Percentiles rank a stretch among this genome's conserved stretches.
These are phyloP conservation scores for Trametes punicea DNA, from an alignment of 768 basidiomycete species.

Conservation along the genomic window DNA sequence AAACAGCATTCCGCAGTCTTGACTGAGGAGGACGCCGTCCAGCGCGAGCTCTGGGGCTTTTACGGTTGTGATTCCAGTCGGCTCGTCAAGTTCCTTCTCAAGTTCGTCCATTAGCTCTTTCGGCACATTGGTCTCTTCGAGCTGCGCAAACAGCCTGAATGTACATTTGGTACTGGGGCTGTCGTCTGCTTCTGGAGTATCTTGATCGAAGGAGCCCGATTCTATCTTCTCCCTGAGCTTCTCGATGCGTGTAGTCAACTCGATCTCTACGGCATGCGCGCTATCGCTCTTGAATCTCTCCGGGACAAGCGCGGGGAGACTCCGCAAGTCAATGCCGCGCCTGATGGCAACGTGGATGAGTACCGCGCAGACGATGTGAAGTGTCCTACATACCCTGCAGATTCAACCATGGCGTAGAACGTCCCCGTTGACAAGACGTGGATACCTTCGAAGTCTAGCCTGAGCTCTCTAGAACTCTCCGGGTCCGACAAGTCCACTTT, in stretches of 20 bases:
- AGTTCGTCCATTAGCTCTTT: constrained; percentile 59
- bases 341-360: constrained; percentile 29
- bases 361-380: not conserved
- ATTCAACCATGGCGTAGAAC: constrained; percentile 71
- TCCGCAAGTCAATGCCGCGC: constrained; percentile 59
- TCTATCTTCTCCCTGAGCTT: constrained; percentile 64
- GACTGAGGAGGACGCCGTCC: constrained; percentile 69
- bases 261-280: constrained; percentile 53
- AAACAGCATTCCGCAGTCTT: constrained; percentile 74
- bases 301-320: constrained; percentile 66
- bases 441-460: constrained; percentile 73
- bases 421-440: constrained; percentile 73
- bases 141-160: constrained; percentile 64
- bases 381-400: constrained; percentile 40
- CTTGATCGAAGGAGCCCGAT: constrained; percentile 57
- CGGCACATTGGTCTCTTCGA: constrained; percentile 53
- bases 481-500: constrained; percentile 63
- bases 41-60: constrained; percentile 53
- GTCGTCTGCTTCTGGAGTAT: constrained; percentile 34
- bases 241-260: constrained; percentile 54
- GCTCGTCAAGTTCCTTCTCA: constrained; percentile 70
- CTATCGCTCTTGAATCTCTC: constrained; percentile 53
- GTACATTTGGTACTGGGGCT: constrained; percentile 52
- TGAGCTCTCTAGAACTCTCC: constrained; percentile 51
- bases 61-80: constrained; percentile 67